Percentiles rank a stretch among this genome's conserved stretches.
phyloP scores from a whole-genome alignment of 78 protist species.

The Pigoraptor vietnamica region DNA sequence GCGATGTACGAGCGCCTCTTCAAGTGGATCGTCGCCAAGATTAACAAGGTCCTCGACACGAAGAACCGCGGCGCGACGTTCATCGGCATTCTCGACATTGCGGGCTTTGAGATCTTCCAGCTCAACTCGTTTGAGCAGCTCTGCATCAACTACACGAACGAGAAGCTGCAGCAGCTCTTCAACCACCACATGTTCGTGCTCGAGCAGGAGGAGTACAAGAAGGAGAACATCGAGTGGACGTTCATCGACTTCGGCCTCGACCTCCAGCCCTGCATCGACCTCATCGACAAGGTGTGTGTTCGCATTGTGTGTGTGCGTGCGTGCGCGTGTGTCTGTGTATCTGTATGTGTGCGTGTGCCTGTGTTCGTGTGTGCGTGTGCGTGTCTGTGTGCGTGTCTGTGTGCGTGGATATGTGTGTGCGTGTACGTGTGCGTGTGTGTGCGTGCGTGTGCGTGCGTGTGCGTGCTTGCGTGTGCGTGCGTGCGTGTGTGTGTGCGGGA shows the following conservation, averaged over 20 bases:
- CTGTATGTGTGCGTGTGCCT: too few species aligned
- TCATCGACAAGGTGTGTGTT: conserved; percentile 61
- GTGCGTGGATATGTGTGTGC: too few species aligned
- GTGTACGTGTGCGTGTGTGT: too few species aligned
- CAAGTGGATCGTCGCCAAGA: conserved; percentile 77
- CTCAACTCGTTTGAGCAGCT: conserved; percentile 91
- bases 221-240: conserved; percentile 81
- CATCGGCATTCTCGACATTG: conserved; percentile 87
- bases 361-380: too few species aligned
- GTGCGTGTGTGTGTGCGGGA: neutral
- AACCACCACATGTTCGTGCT: conserved; percentile 88
- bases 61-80: conserved; percentile 17
- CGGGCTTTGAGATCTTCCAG: conserved; percentile 90
- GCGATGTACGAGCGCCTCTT: conserved; percentile 90
- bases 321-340: too few species aligned
- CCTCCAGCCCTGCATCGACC: conserved; percentile 80
- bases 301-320: neutral
- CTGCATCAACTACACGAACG: conserved; percentile 95
- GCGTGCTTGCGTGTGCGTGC: too few species aligned
- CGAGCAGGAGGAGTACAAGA: conserved; percentile 88
- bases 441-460: neutral
- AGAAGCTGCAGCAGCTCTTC: conserved; percentile 95
- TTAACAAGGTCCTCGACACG: conserved; percentile 35
- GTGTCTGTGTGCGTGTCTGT: too few species aligned
- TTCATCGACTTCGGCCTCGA: conserved; percentile 83